These are phyloP conservation scores for Cryptococcus deneoformans DNA, from an alignment of 1,284 basidiomycete genomes.

Conservation along the genomic window DNA sequence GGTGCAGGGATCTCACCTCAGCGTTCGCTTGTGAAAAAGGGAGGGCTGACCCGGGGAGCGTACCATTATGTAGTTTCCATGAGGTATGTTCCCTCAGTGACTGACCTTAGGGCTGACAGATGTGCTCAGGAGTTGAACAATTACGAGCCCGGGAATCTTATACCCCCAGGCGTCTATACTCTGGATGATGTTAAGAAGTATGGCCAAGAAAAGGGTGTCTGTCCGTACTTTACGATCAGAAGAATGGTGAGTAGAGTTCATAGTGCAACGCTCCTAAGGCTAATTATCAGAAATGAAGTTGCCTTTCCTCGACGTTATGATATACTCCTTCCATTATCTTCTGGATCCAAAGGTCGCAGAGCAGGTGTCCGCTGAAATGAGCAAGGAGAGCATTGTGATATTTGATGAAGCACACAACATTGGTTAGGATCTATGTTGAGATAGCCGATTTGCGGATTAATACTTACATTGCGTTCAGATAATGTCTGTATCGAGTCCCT, in stretches of 20 bases:
- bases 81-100: constrained; percentile 60
- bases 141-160: constrained; percentile 76
- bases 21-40: constrained; percentile 81
- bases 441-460: not conserved
- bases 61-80: constrained; percentile 92
- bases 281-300: constrained; percentile 57
- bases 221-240: constrained; percentile 95
- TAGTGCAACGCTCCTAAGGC: not conserved
- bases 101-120: not conserved
- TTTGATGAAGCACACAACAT: constrained; percentile 99
- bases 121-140: constrained; percentile 64
- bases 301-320: constrained; percentile 92
- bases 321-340: constrained; percentile 99
- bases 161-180: constrained; percentile 90
- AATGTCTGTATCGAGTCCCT: constrained; percentile 99
- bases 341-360: constrained; percentile 99
- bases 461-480: constrained; percentile 52
- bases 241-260: constrained; percentile 70
- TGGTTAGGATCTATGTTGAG: constrained; percentile 55
- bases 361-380: constrained; percentile 96
- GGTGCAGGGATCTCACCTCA: constrained; percentile 94
- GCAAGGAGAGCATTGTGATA: constrained; percentile 97
- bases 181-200: constrained; percentile 90
- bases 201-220: constrained; percentile 79
- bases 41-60: constrained; percentile 82